These are phyloP conservation scores for Penicillium simplicissimum DNA, from an alignment of 495 filamentous ascomycete genomes.

Conservation along the genomic window DNA sequence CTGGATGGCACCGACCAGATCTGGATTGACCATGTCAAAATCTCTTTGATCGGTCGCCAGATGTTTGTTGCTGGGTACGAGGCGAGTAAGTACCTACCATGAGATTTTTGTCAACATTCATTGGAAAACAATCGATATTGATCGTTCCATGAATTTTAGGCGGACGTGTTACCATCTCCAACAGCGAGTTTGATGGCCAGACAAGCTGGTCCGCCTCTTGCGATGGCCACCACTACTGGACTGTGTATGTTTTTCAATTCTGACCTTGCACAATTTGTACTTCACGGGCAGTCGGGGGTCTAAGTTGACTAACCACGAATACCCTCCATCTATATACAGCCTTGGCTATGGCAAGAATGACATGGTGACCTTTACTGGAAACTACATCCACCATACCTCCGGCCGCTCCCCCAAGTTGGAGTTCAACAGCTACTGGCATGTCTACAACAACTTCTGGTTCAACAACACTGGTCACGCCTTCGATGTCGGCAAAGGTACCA, in stretches of 20 bases:
- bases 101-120: not conserved
- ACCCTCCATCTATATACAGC: slow-evolving; percentile 7
- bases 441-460: slow-evolving; percentile 41
- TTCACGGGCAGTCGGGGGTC: not conserved
- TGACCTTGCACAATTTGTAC: not conserved
- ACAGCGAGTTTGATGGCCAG: slow-evolving; percentile 51
- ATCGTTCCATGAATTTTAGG: no score
- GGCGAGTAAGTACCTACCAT: slow-evolving; percentile 18
- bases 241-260: slow-evolving; percentile 26
- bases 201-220: slow-evolving; percentile 53
- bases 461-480: slow-evolving; percentile 40
- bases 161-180: slow-evolving; percentile 36
- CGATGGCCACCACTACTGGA: slow-evolving; percentile 59
- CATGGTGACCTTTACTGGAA: slow-evolving; percentile 36
- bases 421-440: slow-evolving; percentile 47
- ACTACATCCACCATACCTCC: slow-evolving; percentile 52
- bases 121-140: not conserved
- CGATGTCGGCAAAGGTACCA: slow-evolving; percentile 26
- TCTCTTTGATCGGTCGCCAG: slow-evolving; percentile 33
- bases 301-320: not conserved
- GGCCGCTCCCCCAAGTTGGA: slow-evolving; percentile 55
- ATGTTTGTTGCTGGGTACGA: slow-evolving; percentile 33
- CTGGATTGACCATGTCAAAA: slow-evolving; percentile 46
- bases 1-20: slow-evolving; percentile 34
- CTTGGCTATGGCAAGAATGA: slow-evolving; percentile 35